A percentile compares a stretch with the other conserved stretches of the same genome.
Conservation (phyloP, 169 alveolate genomes). For the Eimeria nieschulzi region DNA sequence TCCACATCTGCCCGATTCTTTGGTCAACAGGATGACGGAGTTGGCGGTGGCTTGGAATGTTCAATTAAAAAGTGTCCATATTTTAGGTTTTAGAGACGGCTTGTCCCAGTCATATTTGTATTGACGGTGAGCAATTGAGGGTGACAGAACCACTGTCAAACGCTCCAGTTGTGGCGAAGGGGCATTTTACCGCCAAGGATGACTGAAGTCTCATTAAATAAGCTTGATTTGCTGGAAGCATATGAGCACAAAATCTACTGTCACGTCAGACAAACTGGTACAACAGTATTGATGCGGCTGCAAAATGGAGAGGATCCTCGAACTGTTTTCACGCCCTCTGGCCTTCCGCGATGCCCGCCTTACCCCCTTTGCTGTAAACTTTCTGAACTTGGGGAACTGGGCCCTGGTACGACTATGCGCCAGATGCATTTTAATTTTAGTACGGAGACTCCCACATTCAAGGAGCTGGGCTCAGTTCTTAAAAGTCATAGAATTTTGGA, state of each 20-base stretch:
- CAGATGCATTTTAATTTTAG: no score
- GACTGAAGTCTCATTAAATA: conserved; percentile 42
- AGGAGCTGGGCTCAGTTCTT: no score
- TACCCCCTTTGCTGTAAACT: conserved; percentile 72
- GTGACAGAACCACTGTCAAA: background rate
- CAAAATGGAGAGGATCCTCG: conserved; percentile 63
- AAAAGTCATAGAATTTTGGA: no score
- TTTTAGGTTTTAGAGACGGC: no score
- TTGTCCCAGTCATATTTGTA: no score
- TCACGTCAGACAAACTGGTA: conserved; percentile 65
- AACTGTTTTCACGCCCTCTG: conserved; percentile 64
- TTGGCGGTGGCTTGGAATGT: no score
- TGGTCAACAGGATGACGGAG: no score
- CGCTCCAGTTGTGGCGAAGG: no score
- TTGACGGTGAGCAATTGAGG: background rate
- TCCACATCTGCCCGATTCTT: no score
- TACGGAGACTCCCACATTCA: no score
- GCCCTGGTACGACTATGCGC: conserved; percentile 56
- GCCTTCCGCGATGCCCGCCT: conserved; percentile 65
- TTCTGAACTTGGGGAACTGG: conserved; percentile 71
- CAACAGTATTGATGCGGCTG: conserved; percentile 41
- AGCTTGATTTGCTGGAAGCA: conserved; percentile 59
- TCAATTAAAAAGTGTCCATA: no score
- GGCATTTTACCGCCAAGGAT: background rate
- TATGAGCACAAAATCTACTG: conserved; percentile 73